Percentiles rank a stretch among this genome's conserved stretches.
Conservation (phyloP, 1,284 basidiomycete species). For the Heliocybe sulcata region DNA sequence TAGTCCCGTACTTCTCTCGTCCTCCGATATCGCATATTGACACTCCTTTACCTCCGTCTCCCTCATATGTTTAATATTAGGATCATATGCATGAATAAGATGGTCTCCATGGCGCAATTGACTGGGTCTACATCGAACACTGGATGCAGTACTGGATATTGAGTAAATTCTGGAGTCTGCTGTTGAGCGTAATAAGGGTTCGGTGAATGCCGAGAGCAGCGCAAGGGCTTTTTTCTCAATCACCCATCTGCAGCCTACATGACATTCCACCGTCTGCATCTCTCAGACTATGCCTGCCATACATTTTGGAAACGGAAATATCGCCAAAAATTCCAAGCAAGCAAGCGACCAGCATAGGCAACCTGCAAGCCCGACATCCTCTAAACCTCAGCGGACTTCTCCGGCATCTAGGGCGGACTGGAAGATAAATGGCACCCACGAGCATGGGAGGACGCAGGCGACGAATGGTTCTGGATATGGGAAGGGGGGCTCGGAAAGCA, state of each 20-base stretch:
- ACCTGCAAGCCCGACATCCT: background rate
- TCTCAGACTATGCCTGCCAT: background rate
- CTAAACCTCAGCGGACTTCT: background rate
- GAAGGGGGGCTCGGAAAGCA: background rate
- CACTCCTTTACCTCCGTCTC: background rate
- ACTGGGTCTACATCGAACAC: too few relatives aligned
- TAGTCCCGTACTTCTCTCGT: background rate
- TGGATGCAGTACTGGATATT: too few relatives aligned
- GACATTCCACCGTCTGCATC: background rate
- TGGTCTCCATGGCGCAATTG: too few relatives aligned
- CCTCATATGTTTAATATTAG: background rate
- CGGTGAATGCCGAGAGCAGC: background rate
- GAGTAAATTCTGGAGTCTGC: too few relatives aligned
- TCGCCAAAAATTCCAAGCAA: background rate
- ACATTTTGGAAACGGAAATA: constrained; percentile 2
- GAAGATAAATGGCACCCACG: background rate
- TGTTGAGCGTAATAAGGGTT: background rate
- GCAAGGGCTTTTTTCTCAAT: background rate
- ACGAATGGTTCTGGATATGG: background rate
- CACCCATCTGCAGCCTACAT: background rate
- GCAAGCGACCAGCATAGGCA: background rate
- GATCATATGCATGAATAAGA: background rate
- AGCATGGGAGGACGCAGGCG: background rate
- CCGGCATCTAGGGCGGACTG: background rate
- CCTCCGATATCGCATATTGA: background rate